phyloP scores from a whole-genome alignment of 176 grass and related monocot species.

The Panicum miliaceum region DNA sequence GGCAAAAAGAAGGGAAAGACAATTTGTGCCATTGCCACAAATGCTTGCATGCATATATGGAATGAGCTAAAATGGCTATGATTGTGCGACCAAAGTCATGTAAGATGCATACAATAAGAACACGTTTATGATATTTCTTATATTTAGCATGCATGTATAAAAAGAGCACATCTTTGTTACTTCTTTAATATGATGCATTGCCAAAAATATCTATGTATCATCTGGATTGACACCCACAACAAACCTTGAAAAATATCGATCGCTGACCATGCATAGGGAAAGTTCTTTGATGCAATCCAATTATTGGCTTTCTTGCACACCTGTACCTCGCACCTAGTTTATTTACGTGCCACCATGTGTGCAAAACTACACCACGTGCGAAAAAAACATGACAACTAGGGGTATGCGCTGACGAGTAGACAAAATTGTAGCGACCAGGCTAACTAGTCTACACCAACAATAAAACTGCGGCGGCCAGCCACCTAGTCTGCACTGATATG shows the following conservation, averaged over 20 bases:
- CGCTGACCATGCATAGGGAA: no score
- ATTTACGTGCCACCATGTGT: no score
- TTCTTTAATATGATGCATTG: neutral
- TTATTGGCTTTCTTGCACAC: neutral
- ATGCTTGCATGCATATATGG: neutral
- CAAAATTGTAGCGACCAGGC: no score
- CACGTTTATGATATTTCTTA: neutral
- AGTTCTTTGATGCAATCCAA: accelerated
- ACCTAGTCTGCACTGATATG: no score
- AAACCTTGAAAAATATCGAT: neutral
- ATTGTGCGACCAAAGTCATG: neutral
- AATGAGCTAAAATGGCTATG: neutral
- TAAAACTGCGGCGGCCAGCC: no score
- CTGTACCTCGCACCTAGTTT: neutral
- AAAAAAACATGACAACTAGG: accelerated
- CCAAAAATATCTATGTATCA: neutral
- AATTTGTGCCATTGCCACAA: neutral
- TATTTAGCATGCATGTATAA: neutral
- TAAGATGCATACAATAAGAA: neutral
- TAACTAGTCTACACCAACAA: no score
- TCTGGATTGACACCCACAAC: neutral
- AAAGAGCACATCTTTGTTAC: neutral
- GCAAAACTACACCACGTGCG: no score
- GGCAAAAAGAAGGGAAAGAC: neutral
- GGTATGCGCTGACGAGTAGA: no score